phyloP scores from a whole-genome alignment of 2,329 filamentous ascomycete genomes.

The Clarireedia sp. region DNA sequence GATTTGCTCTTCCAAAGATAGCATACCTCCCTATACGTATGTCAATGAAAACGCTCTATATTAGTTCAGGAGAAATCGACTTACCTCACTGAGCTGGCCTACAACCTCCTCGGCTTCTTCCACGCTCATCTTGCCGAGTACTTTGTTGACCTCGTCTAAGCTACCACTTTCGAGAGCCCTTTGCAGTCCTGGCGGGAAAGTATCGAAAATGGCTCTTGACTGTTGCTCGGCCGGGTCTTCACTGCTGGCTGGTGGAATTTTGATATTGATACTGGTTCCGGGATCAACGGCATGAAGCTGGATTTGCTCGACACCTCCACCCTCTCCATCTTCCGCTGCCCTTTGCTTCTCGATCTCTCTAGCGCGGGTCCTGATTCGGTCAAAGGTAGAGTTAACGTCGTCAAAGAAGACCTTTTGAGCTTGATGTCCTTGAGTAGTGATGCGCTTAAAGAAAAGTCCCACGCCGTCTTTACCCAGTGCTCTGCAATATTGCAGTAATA shows the following conservation, averaged over 20 bases:
- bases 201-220: constrained; percentile 70
- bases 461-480: constrained; percentile 84
- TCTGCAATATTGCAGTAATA: constrained; percentile 90
- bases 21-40: constrained; percentile 59
- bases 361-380: constrained; percentile 65
- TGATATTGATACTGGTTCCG: constrained; percentile 83
- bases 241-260: constrained; percentile 62
- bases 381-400: constrained; percentile 84
- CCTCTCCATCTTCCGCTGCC: constrained; percentile 47
- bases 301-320: constrained; percentile 81
- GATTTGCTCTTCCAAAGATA: constrained; percentile 86
- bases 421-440: constrained; percentile 82
- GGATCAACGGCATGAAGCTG: constrained; percentile 95
- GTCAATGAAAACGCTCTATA: background rate
- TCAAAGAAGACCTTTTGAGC: constrained; percentile 86
- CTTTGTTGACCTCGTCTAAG: constrained; percentile 80
- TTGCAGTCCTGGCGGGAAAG: constrained; percentile 73
- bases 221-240: constrained; percentile 56
- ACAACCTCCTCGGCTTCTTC: constrained; percentile 82
- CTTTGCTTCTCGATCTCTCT: constrained; percentile 38
- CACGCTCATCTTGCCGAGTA: constrained; percentile 80
- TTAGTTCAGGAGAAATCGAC: constrained; percentile 18
- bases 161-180: constrained; percentile 81
- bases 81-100: constrained; percentile 64
- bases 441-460: constrained; percentile 88